phyloP scores from a whole-genome alignment of 129 eudicot genomes.

The Deinandra increscens region DNA sequence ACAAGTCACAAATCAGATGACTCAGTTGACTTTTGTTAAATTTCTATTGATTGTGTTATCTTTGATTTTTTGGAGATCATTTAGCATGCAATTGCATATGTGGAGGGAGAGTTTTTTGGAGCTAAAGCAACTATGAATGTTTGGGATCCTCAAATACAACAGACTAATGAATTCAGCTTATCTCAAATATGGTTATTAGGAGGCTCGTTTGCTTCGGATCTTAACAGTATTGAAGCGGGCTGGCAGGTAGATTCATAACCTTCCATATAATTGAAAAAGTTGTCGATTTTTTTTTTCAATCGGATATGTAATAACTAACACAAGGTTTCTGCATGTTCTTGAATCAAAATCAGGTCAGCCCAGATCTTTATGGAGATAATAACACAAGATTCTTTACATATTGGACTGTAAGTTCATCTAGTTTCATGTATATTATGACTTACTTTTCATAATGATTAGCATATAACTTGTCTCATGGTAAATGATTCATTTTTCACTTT shows the following conservation, averaged over 20 bases:
- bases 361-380: conserved; percentile 88
- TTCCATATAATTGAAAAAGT: background rate
- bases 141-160: conserved; percentile 83
- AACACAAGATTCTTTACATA: conserved; percentile 91
- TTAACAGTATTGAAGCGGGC: conserved; percentile 91
- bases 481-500: background rate
- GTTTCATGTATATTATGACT: background rate
- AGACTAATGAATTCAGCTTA: conserved; percentile 76
- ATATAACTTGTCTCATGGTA: background rate
- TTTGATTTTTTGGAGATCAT: conserved; percentile 47
- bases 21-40: conserved; percentile 19
- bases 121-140: conserved; percentile 94
- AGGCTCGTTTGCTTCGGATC: conserved; percentile 85
- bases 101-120: conserved; percentile 84
- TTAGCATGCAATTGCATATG: conserved; percentile 96
- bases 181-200: conserved; percentile 85
- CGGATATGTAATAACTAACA: background rate
- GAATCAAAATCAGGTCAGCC: conserved; percentile 64
- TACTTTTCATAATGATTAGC: conserved; percentile 1
- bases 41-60: conserved; percentile 25
- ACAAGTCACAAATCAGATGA: conserved; percentile 12
- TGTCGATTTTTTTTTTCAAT: background rate
- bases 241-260: conserved; percentile 64
- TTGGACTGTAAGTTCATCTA: conserved; percentile 77
- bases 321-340: background rate